Evolutionary conservation across 441 rosid genomes (phyloP), one percentile per base, ranked within the genome.

Genomic region (Erysimum cheiri): DNA sequence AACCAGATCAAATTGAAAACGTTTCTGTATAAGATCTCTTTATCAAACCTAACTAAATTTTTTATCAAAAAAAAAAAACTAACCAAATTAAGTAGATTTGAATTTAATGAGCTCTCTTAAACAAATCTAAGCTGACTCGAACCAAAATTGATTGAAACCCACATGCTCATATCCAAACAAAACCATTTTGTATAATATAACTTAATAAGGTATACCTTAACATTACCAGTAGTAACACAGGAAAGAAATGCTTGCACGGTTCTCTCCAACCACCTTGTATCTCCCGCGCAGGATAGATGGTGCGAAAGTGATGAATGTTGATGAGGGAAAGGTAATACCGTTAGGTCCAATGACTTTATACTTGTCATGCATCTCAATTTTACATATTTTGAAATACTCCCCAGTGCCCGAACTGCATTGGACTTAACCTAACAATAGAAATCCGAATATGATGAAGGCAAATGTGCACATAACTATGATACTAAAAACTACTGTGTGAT

Each of bases 371-470:
- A 67, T 58, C 73, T 66, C 71, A 69, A 78, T 52, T 74, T 78
- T 62, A 82, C 80, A 85, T 84, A 79, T 80, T 92, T 83, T 54
- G 97, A 84, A 73, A 91, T 91, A 83, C 84, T 91, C 49, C 98
- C 98, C 56, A 94, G 96, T 80, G 96, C 93, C 78, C 98, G 88
- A 64, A 94, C 98, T 73, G 97, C 96, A 85, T 94, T 94, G 67
- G 96, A 83, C 85, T 90, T 94, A 26, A 94, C 81, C 98, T 94
- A 72, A 40, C 26, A 49, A 69, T 24, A 56, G 31, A 67, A 53
- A 19, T 60, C 8, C 41, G 9, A 6, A 62, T 13, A 68, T 46
- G 41, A 68, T 54, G 64, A 53, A 53, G 58, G 69, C 48, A 66
- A 53, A 39, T 47, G 55, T 60, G 64, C 48, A 48, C 60, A 61